Evolutionary conservation across 495 filamentous ascomycete species (phyloP), one percentile per base, ranked within the genome.

Genomic region (Lasiosphaeriaceae sp.): DNA sequence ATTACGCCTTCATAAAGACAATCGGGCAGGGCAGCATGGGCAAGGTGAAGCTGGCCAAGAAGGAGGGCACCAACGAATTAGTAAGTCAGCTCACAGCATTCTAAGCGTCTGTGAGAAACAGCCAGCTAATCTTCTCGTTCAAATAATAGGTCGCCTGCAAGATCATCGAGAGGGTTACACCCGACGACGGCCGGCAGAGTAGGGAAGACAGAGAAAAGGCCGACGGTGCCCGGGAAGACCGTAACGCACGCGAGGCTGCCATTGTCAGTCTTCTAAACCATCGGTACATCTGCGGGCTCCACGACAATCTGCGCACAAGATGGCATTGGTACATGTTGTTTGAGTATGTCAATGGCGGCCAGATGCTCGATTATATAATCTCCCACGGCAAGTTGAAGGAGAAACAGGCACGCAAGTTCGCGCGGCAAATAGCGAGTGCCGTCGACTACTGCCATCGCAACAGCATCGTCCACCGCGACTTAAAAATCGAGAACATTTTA

Each of bases 251-350:
- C 60, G 94, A 99, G 69, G 95, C 94, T 12, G 94, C 94, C 59
- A 97, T 99, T 62, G 94, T 97, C 57, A 96, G 90, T 23, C 86
- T 99, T 21, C 83, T 96, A 44, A 87, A 92, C 68, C 94, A 97
- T 62, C 95, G 94, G 4, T 96, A 97, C 69, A 96, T 98, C 56
- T 99, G 94, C 71, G 93, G 87, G 7, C 92, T 99, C 84, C 83
- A 92, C 57, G 94, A 99, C 74, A 90, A 96, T 14, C 85, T 97
- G 51, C 88, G 92, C 21, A 97, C 94, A 17, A 90, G 91, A 65
- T 94, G 96, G 72, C 94, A 99, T 71, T 99, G 94, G 94, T 99
- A 99, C 71, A 99, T 99, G 94, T 84, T 99, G 21, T 99, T 97
- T 68, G 94, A 99, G 75, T 96, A 96, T 70, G 95, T 99, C 73